A percentile compares a stretch with the other conserved stretches of the same genome.
These are phyloP conservation scores for Metschnikowia chrysomelidarum DNA, from an alignment of 805 yeast genomes.

Conservation along the genomic window DNA sequence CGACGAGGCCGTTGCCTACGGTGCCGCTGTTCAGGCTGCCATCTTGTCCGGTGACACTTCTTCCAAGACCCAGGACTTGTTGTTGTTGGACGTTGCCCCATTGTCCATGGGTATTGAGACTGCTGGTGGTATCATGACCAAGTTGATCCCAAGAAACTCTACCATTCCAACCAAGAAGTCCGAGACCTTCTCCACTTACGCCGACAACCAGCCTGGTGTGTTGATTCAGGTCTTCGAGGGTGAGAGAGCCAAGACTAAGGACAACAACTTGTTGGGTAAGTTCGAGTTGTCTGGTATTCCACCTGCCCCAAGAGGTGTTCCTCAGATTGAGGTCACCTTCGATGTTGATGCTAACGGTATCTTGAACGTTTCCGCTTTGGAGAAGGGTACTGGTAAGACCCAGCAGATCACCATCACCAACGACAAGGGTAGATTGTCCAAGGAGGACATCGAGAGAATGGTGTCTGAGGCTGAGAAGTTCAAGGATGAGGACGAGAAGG, in stretches of 20 bases:
- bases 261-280: conserved; percentile 95
- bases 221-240: conserved; percentile 97
- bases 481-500: conserved; percentile 62
- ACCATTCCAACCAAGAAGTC: conserved; percentile 98
- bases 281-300: conserved; percentile 96
- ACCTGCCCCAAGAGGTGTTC: conserved; percentile 98
- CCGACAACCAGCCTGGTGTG: conserved; percentile 99
- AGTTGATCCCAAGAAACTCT: conserved; percentile 96
- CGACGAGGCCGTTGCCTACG: conserved; percentile 51
- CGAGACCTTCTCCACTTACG: conserved; percentile 93
- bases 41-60: conserved; percentile 76
- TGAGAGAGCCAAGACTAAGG: conserved; percentile 95
- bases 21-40: conserved; percentile 99
- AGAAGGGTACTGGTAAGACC: conserved; percentile 98
- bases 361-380: conserved; percentile 92
- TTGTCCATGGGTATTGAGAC: conserved; percentile 97
- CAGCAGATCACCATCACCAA: conserved; percentile 97
- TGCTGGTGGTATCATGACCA: conserved; percentile 99
- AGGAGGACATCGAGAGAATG: conserved; percentile 98
- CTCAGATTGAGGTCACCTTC: conserved; percentile 96
- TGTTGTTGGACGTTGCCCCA: conserved; percentile 96
- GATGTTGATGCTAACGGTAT: conserved; percentile 98
- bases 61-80: conserved; percentile 80
- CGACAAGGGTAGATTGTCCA: conserved; percentile 97
- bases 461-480: conserved; percentile 95